Conservation (phyloP, 1,284 basidiomycete genomes). For the Trichosporon sp. region DNA sequence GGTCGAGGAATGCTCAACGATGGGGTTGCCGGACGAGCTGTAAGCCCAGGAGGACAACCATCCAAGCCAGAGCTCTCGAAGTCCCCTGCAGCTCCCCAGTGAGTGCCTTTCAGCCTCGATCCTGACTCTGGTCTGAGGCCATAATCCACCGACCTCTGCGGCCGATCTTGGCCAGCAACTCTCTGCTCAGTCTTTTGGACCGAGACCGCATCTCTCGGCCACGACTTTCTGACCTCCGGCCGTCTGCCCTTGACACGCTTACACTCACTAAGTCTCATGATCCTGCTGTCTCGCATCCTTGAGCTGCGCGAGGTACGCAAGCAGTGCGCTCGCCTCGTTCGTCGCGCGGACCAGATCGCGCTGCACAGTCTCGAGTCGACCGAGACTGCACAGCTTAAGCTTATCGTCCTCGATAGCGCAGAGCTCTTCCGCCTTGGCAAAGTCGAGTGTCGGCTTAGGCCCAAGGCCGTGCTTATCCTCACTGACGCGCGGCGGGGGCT, state of each 20-base stretch:
- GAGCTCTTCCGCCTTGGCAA: constrained; percentile 59
- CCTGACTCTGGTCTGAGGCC: too few relatives aligned
- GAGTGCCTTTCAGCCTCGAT: too few relatives aligned
- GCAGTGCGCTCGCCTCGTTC: constrained; percentile 62
- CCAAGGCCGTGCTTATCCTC: constrained; percentile 59
- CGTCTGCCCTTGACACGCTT: too few relatives aligned
- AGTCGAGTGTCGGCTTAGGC: constrained; percentile 65
- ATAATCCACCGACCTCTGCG: too few relatives aligned
- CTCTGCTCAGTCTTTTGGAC: too few relatives aligned
- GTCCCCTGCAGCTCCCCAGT: too few relatives aligned
- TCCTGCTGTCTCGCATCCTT: constrained; percentile 80
- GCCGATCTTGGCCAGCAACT: too few relatives aligned
- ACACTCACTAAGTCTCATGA: constrained; percentile 44
- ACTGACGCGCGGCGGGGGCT: constrained; percentile 45
- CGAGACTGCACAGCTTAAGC: constrained; percentile 60
- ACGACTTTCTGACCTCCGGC: neutral
- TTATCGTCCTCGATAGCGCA: constrained; percentile 64
- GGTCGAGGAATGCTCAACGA: too few relatives aligned
- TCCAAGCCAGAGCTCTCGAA: too few relatives aligned
- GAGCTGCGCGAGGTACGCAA: constrained; percentile 74
- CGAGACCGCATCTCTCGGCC: too few relatives aligned
- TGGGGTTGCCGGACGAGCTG: too few relatives aligned
- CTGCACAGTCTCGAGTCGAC: constrained; percentile 61
- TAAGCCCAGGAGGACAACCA: too few relatives aligned
- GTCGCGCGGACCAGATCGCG: constrained; percentile 63